phyloP scores from a whole-genome alignment of 192 early-diverging fungal genomes.

The Coemansia sp. region DNA sequence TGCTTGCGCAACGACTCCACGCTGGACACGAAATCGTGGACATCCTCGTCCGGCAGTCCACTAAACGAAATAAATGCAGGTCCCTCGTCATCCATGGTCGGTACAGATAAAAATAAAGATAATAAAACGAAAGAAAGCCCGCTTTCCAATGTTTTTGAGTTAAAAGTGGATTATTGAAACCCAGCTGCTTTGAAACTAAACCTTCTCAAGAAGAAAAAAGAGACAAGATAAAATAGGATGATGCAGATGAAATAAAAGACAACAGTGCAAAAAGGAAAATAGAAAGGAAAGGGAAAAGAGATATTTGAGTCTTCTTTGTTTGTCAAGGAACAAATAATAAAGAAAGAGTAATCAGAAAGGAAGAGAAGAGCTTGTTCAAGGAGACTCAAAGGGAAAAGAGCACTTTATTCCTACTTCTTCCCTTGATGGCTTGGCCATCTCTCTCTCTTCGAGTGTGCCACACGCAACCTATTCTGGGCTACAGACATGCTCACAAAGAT shows the following conservation, averaged over 20 bases:
- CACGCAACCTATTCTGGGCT: too few relatives aligned
- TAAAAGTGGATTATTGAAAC: background rate
- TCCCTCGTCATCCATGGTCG: conserved; percentile 46
- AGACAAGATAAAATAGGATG: background rate
- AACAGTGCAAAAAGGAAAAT: background rate
- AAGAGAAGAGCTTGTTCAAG: background rate
- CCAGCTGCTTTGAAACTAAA: too few relatives aligned
- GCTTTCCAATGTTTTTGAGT: background rate
- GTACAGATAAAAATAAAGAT: background rate
- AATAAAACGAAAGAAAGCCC: background rate
- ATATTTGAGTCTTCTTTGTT: background rate
- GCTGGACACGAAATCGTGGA: conserved; percentile 48
- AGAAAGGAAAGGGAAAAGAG: background rate
- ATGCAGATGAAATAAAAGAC: background rate
- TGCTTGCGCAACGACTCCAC: conserved; percentile 52
- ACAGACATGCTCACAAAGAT: too few relatives aligned
- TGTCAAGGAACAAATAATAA: background rate
- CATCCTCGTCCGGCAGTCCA: conserved; percentile 44
- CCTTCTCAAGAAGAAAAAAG: background rate
- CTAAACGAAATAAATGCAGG: conserved; percentile 53
- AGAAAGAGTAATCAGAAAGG: background rate
- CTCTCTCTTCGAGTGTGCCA: too few relatives aligned
- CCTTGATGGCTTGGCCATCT: too few relatives aligned
- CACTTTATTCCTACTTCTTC: too few relatives aligned
- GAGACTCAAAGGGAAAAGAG: too few relatives aligned